Evolutionary conservation across 2,329 filamentous ascomycete species (phyloP).

Genomic region (Amauroascus verrucosus): DNA sequence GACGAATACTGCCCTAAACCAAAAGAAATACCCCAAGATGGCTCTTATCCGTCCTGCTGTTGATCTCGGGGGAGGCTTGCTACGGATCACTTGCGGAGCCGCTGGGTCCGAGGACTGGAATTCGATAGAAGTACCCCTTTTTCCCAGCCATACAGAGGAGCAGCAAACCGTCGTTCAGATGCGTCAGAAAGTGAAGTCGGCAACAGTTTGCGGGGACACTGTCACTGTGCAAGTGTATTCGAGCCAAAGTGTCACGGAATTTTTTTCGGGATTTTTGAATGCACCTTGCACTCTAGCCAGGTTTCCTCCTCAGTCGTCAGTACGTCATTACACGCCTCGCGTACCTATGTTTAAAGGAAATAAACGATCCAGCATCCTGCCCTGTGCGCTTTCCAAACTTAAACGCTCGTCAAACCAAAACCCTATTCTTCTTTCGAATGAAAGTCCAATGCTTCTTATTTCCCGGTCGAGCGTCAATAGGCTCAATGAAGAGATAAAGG

Average conservation of each 20-base stretch:
- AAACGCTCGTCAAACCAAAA: conserved; percentile 35
- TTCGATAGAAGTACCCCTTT: conserved; percentile 30
- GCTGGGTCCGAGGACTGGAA: conserved; percentile 24
- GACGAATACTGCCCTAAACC: conserved; percentile 72
- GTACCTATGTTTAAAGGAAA: not conserved
- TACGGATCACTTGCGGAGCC: conserved; percentile 47
- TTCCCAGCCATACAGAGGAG: conserved; percentile 22
- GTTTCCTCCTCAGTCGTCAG: conserved; percentile 60
- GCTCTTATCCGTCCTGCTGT: conserved; percentile 65
- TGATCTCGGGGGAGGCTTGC: conserved; percentile 56
- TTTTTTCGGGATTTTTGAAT: conserved; percentile 66
- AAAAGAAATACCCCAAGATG: conserved; percentile 84
- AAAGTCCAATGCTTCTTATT: conserved; percentile 82
- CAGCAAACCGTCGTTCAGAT: conserved; percentile 46
- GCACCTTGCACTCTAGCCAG: conserved; percentile 75
- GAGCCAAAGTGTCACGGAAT: conserved; percentile 54
- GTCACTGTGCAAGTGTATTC: conserved; percentile 63
- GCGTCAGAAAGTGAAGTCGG: conserved; percentile 33
- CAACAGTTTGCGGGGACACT: conserved; percentile 73
- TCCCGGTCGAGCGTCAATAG: conserved; percentile 67
- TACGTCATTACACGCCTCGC: conserved; percentile 55
- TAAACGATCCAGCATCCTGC: not conserved
- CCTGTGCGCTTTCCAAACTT: conserved; percentile 36
- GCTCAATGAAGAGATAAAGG: conserved; percentile 62
- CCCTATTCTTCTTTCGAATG: conserved; percentile 74